Evolutionary conservation across 225 moss, liverwort and hornwort genomes (phyloP), one percentile per base, ranked within the genome.

Genomic region (Pseudisothecium myosuroides): DNA sequence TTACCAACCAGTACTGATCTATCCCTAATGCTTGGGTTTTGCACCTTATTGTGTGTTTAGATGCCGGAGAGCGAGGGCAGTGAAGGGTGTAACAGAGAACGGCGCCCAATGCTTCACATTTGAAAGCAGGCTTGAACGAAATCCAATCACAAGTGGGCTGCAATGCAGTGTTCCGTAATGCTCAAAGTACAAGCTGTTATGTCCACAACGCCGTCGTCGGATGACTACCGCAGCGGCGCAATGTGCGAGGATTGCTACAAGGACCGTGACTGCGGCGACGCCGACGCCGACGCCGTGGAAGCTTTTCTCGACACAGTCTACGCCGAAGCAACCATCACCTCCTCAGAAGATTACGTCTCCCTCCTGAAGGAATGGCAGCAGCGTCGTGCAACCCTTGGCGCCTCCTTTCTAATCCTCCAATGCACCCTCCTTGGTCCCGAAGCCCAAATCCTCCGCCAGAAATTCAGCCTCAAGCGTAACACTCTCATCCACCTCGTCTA

Each of bases 321-420:
- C 66, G 90, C 82, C 18, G 94, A 94, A 78, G 92, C 85, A 47
- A 88, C 85, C 41, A 85, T 94, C 54, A 82, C 85, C 18, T 82
- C 88, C 13, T 78, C 87, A 4, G 54, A 76, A 4, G 90, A 91
- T 21, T 94, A 85, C 81, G 56, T 92, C n/a, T 66, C 49, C 9
- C 72, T 75, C 36, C 90, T 92, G 60, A 88, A 83, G 65, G 79
- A 88, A 29, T 94, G 92, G 92, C 92, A 91, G 56, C 59, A 68
- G 18, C 90, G 91, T 6, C 87, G 87, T 2, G 78, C 73, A 3
- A 32, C 71, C 18, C n/a, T 78, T 11, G 85, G 84, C 15, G 81
- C 83, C 47, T 85, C 92, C n/a, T 94, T 91, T 45, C 82, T 94
- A 8, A 91, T 94, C 60, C 87, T 94, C 28, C 94, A 91, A 11